Conservation (phyloP, 2,329 filamentous ascomycete genomes). For the Aureobasidium leucospermi region DNA sequence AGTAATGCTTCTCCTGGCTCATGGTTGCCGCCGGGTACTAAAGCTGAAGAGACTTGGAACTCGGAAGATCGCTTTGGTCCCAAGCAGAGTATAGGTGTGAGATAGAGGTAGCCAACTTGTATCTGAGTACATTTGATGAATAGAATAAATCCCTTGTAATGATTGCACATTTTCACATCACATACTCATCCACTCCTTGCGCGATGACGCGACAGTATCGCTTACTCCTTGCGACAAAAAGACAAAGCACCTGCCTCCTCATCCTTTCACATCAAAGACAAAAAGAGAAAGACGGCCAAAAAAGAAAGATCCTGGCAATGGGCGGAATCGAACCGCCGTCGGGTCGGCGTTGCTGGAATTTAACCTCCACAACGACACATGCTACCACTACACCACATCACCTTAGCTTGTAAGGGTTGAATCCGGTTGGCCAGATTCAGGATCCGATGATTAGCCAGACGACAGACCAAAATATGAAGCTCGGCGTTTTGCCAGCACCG, state of each 20-base stretch:
- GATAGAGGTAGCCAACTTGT: not conserved
- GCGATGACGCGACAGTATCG: too few species aligned
- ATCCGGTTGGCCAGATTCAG: conserved; percentile 13
- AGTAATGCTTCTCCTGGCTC: conserved; percentile 21
- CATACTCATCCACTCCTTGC: not conserved
- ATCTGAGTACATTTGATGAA: not conserved
- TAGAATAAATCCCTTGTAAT: not conserved
- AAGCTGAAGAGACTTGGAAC: conserved; percentile 80
- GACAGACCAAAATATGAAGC: not conserved
- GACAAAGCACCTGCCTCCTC: not conserved
- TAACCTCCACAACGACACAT: conserved; percentile 11
- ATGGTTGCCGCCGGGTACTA: conserved; percentile 73
- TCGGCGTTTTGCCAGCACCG: too few species aligned
- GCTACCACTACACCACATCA: conserved; percentile 15
- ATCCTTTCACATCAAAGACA: too few species aligned
- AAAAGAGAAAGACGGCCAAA: not conserved
- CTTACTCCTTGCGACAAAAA: too few species aligned
- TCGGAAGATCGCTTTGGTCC: not conserved
- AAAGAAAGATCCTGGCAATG: conserved; percentile 13
- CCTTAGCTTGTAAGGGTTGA: not conserved
- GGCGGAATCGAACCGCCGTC: conserved; percentile 17
- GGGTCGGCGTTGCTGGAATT: conserved; percentile 11
- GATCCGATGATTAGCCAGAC: conserved; percentile 3
- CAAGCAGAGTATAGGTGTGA: conserved; percentile 9
- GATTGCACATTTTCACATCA: not conserved